Evolutionary conservation across 2,329 filamentous ascomycete genomes (phyloP).

Genomic region (Alternaria hordeiaustralica): DNA sequence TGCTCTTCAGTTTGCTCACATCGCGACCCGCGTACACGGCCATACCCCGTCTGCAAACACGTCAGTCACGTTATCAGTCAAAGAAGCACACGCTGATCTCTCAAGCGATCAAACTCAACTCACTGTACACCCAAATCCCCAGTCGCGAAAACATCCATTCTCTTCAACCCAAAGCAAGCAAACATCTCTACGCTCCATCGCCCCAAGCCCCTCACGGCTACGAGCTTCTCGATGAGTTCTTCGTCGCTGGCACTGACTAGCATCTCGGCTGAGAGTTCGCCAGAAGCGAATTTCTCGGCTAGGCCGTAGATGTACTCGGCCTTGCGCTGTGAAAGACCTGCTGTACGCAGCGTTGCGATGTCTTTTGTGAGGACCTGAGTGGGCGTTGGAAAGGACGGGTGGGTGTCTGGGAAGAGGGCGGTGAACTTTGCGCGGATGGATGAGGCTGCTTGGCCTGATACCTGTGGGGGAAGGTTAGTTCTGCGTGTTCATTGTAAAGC

Average conservation of each 20-base stretch:
- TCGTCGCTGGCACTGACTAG: constrained; percentile 83
- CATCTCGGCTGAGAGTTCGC: constrained; percentile 77
- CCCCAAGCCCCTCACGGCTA: constrained; percentile 85
- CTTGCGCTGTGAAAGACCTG: constrained; percentile 91
- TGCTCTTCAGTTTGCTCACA: constrained; percentile 80
- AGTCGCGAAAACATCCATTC: constrained; percentile 90
- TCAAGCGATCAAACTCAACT: constrained; percentile 37
- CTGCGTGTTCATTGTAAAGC: neutral
- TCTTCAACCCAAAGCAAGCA: constrained; percentile 91
- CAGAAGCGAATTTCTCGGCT: constrained; percentile 77
- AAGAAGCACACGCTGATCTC: neutral
- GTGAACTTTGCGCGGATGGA: constrained; percentile 77
- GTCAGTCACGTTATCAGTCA: neutral
- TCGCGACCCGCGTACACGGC: constrained; percentile 84
- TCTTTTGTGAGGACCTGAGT: constrained; percentile 70
- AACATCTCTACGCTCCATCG: constrained; percentile 93
- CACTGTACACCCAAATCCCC: constrained; percentile 91
- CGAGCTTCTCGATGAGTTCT: constrained; percentile 80
- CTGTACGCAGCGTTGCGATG: constrained; percentile 73
- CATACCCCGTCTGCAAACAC: constrained; percentile 72
- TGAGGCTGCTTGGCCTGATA: constrained; percentile 88
- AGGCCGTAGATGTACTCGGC: constrained; percentile 92
- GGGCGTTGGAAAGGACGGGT: constrained; percentile 72
- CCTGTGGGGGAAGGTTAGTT: constrained; percentile 46
- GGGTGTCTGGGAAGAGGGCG: constrained; percentile 59